Conservation (phyloP, 140 eudicot species). For the Stevia rebaudiana region DNA sequence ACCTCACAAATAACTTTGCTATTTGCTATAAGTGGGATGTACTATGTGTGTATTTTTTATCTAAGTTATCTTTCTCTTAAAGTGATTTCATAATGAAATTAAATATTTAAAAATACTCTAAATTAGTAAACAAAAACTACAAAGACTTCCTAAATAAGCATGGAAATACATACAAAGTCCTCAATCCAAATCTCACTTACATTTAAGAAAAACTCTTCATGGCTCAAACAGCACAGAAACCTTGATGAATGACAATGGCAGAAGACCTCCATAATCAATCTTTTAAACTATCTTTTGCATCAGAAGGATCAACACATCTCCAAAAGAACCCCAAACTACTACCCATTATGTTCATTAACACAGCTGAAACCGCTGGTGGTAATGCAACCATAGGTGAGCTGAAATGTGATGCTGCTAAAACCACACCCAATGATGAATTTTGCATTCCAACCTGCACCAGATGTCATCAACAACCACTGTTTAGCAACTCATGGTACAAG, state of each 20-base stretch:
- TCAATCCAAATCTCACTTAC: neutral
- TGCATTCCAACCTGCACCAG: conserved; percentile 85
- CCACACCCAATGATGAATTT: conserved; percentile 85
- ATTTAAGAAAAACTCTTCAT: neutral
- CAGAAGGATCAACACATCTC: conserved; percentile 63
- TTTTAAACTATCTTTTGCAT: conserved; percentile 19
- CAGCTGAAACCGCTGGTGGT: conserved; percentile 80
- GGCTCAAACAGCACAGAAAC: neutral
- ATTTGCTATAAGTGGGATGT: too few relatives aligned
- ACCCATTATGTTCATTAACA: conserved; percentile 87
- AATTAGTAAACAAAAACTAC: neutral
- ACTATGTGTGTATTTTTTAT: too few relatives aligned
- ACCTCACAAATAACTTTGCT: too few relatives aligned
- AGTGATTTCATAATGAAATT: too few relatives aligned
- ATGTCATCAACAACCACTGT: neutral
- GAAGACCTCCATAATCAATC: neutral
- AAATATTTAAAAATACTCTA: neutral
- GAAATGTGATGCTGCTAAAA: conserved; percentile 79
- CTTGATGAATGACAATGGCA: too few relatives aligned
- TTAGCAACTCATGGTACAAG: conserved; percentile 5
- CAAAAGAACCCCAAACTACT: conserved; percentile 75
- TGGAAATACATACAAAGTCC: neutral
- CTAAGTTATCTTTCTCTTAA: too few relatives aligned
- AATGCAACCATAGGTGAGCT: conserved; percentile 66
- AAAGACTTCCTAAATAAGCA: too few relatives aligned